phyloP scores from a whole-genome alignment of 2,329 filamentous ascomycete genomes.

The Fusarium sacchari region DNA sequence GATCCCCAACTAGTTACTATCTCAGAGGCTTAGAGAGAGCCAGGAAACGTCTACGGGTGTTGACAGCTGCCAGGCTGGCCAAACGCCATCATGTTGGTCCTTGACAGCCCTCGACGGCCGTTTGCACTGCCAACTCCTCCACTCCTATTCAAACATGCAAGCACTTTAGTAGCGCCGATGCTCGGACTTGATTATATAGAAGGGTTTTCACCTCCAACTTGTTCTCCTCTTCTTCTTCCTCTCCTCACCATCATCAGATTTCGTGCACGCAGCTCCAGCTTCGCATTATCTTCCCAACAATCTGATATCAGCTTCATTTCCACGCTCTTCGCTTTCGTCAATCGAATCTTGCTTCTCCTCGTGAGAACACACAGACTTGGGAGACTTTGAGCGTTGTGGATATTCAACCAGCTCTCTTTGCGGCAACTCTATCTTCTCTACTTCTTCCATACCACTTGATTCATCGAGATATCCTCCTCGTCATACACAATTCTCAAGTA shows the following conservation, averaged over 20 bases:
- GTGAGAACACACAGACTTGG: background rate
- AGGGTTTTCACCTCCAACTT: background rate
- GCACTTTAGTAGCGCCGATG: background rate
- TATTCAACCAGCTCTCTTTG: background rate
- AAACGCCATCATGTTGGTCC: background rate
- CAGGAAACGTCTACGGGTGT: background rate
- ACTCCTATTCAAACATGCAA: background rate
- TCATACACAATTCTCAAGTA: background rate
- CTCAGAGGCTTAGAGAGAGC: background rate
- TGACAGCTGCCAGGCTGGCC: background rate
- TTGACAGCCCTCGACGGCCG: background rate
- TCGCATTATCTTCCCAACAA: background rate
- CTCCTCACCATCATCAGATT: slow-evolving; percentile 17
- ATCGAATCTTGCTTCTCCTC: background rate
- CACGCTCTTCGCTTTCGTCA: background rate
- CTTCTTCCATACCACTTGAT: background rate
- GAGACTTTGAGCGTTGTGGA: background rate
- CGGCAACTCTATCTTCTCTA: background rate
- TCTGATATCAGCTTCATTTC: slow-evolving; percentile 11
- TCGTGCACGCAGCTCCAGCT: background rate
- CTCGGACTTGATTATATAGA: background rate
- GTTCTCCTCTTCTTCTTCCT: background rate
- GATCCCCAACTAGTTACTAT: background rate
- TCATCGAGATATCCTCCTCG: background rate
- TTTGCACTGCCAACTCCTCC: background rate